Percentiles rank a stretch among this genome's conserved stretches.
These are phyloP conservation scores for Blastomyces silverae DNA, from an alignment of 2,329 filamentous ascomycete species.

Conservation along the genomic window DNA sequence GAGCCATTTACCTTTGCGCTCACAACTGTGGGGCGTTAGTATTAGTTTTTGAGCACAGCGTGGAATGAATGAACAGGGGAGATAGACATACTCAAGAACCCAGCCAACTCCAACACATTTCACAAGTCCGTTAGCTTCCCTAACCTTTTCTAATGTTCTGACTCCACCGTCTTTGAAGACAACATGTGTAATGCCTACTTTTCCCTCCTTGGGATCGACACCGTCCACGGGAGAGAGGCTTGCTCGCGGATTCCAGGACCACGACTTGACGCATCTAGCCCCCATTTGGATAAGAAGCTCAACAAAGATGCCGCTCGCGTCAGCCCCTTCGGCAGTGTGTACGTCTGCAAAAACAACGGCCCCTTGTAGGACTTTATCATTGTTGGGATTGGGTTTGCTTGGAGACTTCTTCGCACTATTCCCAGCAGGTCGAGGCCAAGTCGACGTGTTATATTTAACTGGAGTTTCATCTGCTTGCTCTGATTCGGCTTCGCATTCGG, in stretches of 20 bases:
- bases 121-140: constrained; percentile 64
- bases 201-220: constrained; percentile 37
- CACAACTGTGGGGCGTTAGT: constrained; percentile 50
- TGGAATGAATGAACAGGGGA: not conserved
- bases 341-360: constrained; percentile 79
- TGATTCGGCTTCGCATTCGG: constrained; percentile 13
- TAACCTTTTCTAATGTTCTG: constrained; percentile 68
- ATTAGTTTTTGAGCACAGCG: constrained; percentile 16
- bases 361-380: constrained; percentile 53
- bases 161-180: constrained; percentile 83
- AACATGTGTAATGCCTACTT: constrained; percentile 76
- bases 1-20: constrained; percentile 68
- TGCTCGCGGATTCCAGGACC: constrained; percentile 63
- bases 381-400: constrained; percentile 23
- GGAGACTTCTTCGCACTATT: constrained; percentile 29
- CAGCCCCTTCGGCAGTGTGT: constrained; percentile 70
- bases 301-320: constrained; percentile 73
- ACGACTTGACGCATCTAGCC: constrained; percentile 67
- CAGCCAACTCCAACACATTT: constrained; percentile 82
- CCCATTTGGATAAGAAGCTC: constrained; percentile 76
- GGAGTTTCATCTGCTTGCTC: constrained; percentile 10
- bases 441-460: constrained; percentile 1
- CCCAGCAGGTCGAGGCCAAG: constrained; percentile 14
- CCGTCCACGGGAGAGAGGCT: constrained; percentile 35
- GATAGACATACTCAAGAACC: constrained; percentile 69